Base-by-base conservation (phyloP, 2,329 filamentous ascomycete species). In the Metarhizium humberi region DNA sequence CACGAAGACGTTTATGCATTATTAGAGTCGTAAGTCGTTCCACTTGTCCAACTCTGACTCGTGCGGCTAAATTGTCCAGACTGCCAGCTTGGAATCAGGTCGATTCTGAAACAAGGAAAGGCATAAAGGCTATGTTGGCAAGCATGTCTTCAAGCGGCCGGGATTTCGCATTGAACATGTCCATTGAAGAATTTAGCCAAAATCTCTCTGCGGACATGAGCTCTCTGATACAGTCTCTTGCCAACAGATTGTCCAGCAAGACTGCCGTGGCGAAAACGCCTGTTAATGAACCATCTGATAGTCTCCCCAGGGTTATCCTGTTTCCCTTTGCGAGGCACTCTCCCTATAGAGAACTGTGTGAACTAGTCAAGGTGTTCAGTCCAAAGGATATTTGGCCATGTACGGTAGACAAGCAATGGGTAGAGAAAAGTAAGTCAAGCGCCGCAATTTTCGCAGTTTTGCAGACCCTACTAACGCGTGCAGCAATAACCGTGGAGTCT, bases 281-380 rank as follows among this genome's bases (percentile, higher is more conserved):
- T 11, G n/a, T 36, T 6, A 38, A 18, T 3, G 16, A 14, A 1
- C 51, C 52, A 6, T 61, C n/a, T 38, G 49, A 46, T 34, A 60
- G 2, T 0, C 64, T 80, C 2, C 71, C 77, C 0, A 71, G 62
- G 13, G 64, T 64, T 0, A 80, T 85, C 3, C 72, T 67, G 0
- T 96, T 96, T 61, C 89, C 92, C 0, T 96, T 92, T 65, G 92
- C 92, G 0, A 81, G 92, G 1, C 92, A 97, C 68, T 95, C 92
- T 0, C 95, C 90, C 0, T 92, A 94, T 57, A 73, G 76, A 0
- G 92, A 96, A 66, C 78, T 95, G 3, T 87, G 89, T 59, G 71
- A 83, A 53, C 72, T 96, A 1, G 76, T 96, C 1, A 67, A 75
- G 3, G 75, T 77, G 0, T 88, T 96, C 62, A 79, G 73, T 32